A percentile compares a stretch with the other conserved stretches of the same genome.
Evolutionary conservation across 164 flowering plant genomes (phyloP).

Genomic region (Magnolia changhungtana): DNA sequence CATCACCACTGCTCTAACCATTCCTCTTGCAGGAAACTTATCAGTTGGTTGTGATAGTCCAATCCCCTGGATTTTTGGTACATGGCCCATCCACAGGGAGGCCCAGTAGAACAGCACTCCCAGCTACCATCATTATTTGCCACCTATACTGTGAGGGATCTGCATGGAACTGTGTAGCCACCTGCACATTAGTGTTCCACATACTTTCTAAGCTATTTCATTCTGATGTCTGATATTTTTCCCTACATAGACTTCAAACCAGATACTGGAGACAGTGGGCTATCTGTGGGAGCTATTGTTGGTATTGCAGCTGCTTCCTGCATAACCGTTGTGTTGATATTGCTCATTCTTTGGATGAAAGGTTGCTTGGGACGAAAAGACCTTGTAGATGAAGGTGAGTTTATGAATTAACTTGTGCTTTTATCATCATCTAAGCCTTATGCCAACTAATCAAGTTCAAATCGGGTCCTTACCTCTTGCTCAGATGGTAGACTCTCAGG

Average conservation of each 20-base stretch:
- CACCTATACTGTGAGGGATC: neutral
- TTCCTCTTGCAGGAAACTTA: neutral
- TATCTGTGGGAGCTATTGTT: constrained; percentile 26
- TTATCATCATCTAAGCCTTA: too few relatives aligned
- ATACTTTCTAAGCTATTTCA: neutral
- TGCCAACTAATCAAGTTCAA: too few relatives aligned
- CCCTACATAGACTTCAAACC: constrained; percentile 47
- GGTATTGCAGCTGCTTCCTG: constrained; percentile 49
- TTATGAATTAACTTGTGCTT: neutral
- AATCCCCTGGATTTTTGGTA: neutral
- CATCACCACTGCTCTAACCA: neutral
- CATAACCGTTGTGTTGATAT: constrained; percentile 25
- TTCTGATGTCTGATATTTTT: constrained; percentile 7
- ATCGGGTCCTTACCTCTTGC: too few relatives aligned
- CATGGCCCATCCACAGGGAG: neutral
- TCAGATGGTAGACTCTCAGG: too few relatives aligned
- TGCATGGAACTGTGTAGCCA: too few relatives aligned
- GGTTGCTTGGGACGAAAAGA: constrained; percentile 51
- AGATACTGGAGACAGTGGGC: constrained; percentile 18
- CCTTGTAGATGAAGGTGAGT: constrained; percentile 44
- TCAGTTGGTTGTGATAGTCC: neutral
- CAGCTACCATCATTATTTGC: neutral
- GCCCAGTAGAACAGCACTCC: neutral
- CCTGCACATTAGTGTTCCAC: neutral
- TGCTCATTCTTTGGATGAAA: constrained; percentile 35